Conservation (phyloP, 2,329 filamentous ascomycete genomes). For the Arthrobotrys megalospora region DNA sequence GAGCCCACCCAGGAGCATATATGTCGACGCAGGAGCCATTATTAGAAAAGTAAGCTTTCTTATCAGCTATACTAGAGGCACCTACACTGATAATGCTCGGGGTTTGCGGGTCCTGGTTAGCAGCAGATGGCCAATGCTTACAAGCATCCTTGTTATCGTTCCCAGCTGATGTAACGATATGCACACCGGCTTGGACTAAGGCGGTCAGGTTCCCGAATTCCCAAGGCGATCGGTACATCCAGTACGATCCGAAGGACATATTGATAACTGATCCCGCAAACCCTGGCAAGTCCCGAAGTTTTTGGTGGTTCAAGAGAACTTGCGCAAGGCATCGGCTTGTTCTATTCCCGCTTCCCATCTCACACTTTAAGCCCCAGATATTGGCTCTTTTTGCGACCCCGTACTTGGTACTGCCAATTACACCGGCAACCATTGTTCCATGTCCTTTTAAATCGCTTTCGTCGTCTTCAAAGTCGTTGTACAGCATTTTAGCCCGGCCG, state of each 20-base stretch:
- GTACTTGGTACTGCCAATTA: slow-evolving; percentile 20
- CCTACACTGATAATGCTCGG: slow-evolving; percentile 31
- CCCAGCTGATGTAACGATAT: slow-evolving; percentile 23
- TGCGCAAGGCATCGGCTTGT: slow-evolving; percentile 11
- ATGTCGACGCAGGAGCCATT: slow-evolving; percentile 39
- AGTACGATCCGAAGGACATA: slow-evolving; percentile 32
- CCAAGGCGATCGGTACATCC: slow-evolving; percentile 3
- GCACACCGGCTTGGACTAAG: slow-evolving; percentile 25
- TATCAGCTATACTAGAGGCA: slow-evolving; percentile 17
- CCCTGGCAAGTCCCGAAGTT: neutral
- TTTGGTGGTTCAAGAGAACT: slow-evolving; percentile 15
- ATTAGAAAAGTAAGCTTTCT: slow-evolving; percentile 24
- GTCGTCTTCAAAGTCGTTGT: neutral
- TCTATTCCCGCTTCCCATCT: slow-evolving; percentile 22
- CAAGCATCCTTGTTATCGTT: slow-evolving; percentile 33
- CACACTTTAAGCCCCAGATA: slow-evolving; percentile 30
- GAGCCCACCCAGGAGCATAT: slow-evolving; percentile 9
- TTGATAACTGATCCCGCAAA: slow-evolving; percentile 37
- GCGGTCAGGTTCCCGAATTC: slow-evolving; percentile 16
- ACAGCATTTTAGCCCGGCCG: slow-evolving; percentile 17
- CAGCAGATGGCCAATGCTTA: slow-evolving; percentile 26
- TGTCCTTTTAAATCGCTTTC: neutral
- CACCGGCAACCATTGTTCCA: slow-evolving; percentile 30
- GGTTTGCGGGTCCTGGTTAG: slow-evolving; percentile 23
- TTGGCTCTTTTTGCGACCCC: slow-evolving; percentile 40